Evolutionary conservation across 202 grass and related monocot genomes (phyloP).

Genomic region (Zizania palustris): DNA sequence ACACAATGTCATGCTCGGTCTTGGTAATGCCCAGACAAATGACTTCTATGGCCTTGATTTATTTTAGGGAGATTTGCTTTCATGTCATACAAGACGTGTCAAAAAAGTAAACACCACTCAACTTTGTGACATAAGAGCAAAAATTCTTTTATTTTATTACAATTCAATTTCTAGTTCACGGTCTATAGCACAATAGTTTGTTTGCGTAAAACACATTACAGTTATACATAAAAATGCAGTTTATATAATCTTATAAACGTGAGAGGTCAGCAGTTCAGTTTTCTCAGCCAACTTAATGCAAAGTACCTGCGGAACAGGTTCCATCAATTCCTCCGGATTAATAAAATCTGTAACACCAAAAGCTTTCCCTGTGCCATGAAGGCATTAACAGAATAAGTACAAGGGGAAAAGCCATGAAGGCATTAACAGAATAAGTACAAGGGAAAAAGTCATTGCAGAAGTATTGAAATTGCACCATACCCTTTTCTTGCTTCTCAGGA

Average conservation of each 20-base stretch:
- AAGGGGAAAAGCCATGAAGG: background rate
- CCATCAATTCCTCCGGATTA: constrained; percentile 65
- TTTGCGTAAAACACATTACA: background rate
- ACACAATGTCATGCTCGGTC: background rate
- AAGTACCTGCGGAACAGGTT: constrained; percentile 90
- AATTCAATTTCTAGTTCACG: background rate
- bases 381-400: constrained; percentile 35
- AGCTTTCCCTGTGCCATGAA: constrained; percentile 64
- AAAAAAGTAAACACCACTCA: too few relatives aligned
- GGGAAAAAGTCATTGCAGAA: background rate
- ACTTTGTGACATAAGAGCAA: too few relatives aligned
- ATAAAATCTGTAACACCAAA: constrained; percentile 94
- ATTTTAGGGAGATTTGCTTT: too few relatives aligned
- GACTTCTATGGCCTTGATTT: constrained; percentile 7
- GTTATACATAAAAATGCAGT: constrained; percentile 8
- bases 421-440: constrained; percentile 45
- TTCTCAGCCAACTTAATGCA: constrained; percentile 22
- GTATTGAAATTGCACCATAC: constrained; percentile 45
- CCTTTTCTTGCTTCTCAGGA: constrained; percentile 78
- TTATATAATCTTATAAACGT: constrained; percentile 19
- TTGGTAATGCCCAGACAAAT: background rate
- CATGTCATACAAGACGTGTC: too few relatives aligned
- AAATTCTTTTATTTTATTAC: too few relatives aligned
- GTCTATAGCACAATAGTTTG: constrained; percentile 10
- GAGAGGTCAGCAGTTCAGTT: background rate